Evolutionary conservation across 345 rosid genomes (phyloP).

Genomic region (Trapa bicornis): DNA sequence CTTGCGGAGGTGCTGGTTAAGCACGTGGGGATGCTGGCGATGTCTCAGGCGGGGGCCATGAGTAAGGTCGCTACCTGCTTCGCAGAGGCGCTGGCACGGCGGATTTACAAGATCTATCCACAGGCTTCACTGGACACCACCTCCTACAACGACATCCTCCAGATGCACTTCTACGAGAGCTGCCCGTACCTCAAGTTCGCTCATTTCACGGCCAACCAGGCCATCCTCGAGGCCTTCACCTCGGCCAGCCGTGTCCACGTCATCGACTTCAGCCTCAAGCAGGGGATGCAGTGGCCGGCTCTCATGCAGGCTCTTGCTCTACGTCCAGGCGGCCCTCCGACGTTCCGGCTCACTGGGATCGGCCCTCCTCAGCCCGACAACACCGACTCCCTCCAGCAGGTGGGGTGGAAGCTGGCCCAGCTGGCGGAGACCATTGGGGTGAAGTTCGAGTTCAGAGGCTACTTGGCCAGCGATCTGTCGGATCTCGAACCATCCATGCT

Average conservation of each 20-base stretch:
- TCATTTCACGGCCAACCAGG: conserved; percentile 94
- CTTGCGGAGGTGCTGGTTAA: conserved; percentile 71
- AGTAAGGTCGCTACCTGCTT: conserved; percentile 82
- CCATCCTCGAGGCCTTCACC: conserved; percentile 66
- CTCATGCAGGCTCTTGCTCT: conserved; percentile 82
- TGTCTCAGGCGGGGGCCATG: conserved; percentile 75
- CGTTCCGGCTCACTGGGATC: conserved; percentile 71
- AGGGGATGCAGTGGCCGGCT: conserved; percentile 96
- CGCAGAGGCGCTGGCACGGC: conserved; percentile 66
- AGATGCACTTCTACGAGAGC: conserved; percentile 79
- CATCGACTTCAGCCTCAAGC: conserved; percentile 59
- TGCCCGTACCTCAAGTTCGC: conserved; percentile 93
- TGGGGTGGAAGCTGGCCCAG: conserved; percentile 68
- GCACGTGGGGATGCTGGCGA: conserved; percentile 55
- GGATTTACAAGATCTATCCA: conserved; percentile 60
- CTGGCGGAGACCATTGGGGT: conserved; percentile 48
- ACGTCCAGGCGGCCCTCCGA: conserved; percentile 70
- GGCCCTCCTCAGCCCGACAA: conserved; percentile 60
- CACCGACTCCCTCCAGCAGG: conserved; percentile 49
- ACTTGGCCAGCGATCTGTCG: conserved; percentile 45
- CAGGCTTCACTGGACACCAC: conserved; percentile 24
- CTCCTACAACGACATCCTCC: conserved; percentile 39
- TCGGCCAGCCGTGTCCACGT: conserved; percentile 54
- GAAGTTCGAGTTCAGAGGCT: conserved; percentile 54
- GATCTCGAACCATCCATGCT: conserved; percentile 68